Base-by-base conservation (phyloP, 1,284 basidiomycete genomes). In the Irpex rosettiformis region DNA sequence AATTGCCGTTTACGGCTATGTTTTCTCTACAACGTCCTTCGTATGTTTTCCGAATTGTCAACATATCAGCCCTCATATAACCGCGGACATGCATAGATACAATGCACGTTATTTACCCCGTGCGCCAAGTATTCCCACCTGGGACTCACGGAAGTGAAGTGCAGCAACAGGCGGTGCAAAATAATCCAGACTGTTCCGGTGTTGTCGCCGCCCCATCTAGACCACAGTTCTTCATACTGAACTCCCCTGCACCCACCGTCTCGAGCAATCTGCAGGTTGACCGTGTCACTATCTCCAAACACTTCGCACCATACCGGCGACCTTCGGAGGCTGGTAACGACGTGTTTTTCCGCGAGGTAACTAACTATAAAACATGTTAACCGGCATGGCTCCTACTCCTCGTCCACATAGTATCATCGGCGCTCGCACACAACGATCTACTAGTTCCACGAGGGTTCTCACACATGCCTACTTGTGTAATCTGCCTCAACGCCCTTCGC, bases 401-500 rank as follows among this genome's bases (percentile, higher is more conserved):
- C 24, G n/a, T 21, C 5, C 51, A 43, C 13, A 13, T 18, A n/a
- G n/a, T n/a, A 24, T 18, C 25, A 21, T 27, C 6, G 24, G 22
- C 52, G 29, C 28, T 28, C 48, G 43, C 3, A 28, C n/a, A 42
- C 30, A 37, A 43, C 49, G 33, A 52, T 25, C 29, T 27, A 22
- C 45, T 18, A 16, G 11, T 10, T 24, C 28, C n/a, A 21, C 33
- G 33, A 37, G 33, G 25, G 24, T 24, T 47, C 37, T 58, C 56
- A 43, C 37, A 53, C 40, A 75, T 79, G 78, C 70, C 74, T 43
- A 70, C 73, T 52, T 85, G 84, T 65, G 73, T 75, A 57, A 81
- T 85, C 66, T 86, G 84, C 68, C 72, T 80, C 33, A 80, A 82
- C 57, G 67, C 69, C 10, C 70, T 80, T 48, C 78, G 78, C 57